Percentiles rank a stretch among this genome's conserved stretches.
Evolutionary conservation across 768 basidiomycete genomes (phyloP).

Genomic region (Tulasnella sp.): DNA sequence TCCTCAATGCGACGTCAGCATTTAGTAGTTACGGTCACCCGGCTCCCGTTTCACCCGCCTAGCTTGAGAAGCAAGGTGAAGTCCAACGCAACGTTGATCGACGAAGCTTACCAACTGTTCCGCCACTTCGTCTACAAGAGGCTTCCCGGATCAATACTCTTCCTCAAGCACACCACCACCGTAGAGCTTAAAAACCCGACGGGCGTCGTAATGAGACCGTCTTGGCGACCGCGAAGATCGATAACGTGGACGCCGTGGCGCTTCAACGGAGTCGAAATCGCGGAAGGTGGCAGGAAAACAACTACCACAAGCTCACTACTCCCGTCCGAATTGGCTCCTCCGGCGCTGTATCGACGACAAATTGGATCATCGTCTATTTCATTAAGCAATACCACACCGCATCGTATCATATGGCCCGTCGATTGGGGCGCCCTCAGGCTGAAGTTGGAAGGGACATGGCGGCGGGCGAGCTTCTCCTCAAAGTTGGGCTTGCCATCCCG

Average conservation of each 20-base stretch:
- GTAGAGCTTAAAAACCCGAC: constrained; percentile 50
- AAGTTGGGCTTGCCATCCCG: too few species aligned
- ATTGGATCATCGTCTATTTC: constrained; percentile 39
- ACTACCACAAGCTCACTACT: constrained; percentile 17
- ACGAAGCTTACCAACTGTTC: constrained; percentile 52
- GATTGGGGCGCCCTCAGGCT: constrained; percentile 25
- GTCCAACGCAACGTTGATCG: constrained; percentile 49
- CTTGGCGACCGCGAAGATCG: constrained; percentile 34
- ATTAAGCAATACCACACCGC: constrained; percentile 40
- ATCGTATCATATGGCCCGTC: constrained; percentile 33
- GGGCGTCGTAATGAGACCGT: constrained; percentile 37
- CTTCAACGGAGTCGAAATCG: constrained; percentile 3
- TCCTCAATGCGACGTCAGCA: neutral
- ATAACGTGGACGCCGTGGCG: neutral
- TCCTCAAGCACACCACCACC: constrained; percentile 33
- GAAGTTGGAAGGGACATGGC: constrained; percentile 41
- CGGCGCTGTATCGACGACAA: neutral
- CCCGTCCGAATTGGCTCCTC: neutral
- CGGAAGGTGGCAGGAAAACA: constrained; percentile 9
- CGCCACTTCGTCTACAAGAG: constrained; percentile 27
- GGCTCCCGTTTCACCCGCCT: constrained; percentile 52
- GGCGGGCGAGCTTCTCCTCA: too few species aligned
- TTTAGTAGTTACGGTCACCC: constrained; percentile 50
- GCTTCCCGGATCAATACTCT: constrained; percentile 14
- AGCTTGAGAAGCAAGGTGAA: constrained; percentile 44